These are phyloP conservation scores for Scheffersomyces amazonensis DNA, from an alignment of 805 yeast species.

Conservation along the genomic window DNA sequence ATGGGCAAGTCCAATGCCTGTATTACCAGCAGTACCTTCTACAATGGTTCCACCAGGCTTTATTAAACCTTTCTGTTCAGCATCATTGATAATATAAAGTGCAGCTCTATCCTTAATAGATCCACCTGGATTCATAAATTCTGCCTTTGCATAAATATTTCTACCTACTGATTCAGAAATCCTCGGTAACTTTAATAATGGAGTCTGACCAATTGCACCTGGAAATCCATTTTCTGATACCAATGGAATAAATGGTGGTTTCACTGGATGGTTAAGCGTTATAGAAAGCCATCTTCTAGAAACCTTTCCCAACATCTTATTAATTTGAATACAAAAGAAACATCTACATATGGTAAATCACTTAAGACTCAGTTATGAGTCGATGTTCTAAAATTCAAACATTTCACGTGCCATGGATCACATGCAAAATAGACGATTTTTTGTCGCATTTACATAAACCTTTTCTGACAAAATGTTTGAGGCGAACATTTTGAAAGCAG, in stretches of 20 bases:
- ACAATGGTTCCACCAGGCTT: slow-evolving; percentile 81
- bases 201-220: slow-evolving; percentile 93
- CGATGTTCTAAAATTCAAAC: too few relatives aligned
- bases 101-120: slow-evolving; percentile 93
- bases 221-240: slow-evolving; percentile 66
- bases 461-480: too few relatives aligned
- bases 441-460: too few relatives aligned
- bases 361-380: too few relatives aligned
- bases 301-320: too few relatives aligned
- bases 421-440: too few relatives aligned
- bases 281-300: slow-evolving; percentile 15
- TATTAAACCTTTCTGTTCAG: slow-evolving; percentile 65
- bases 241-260: slow-evolving; percentile 58
- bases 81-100: slow-evolving; percentile 69
- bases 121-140: slow-evolving; percentile 92
- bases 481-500: too few relatives aligned
- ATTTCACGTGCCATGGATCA: too few relatives aligned
- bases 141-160: slow-evolving; percentile 78
- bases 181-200: slow-evolving; percentile 48
- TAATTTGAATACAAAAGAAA: too few relatives aligned
- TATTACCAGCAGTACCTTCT: slow-evolving; percentile 94
- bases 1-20: slow-evolving; percentile 89
- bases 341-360: too few relatives aligned
- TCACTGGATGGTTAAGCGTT: slow-evolving; percentile 10
- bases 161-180: slow-evolving; percentile 29